Evolutionary conservation across 1,284 basidiomycete genomes (phyloP).

Genomic region (Melampsora americana): DNA sequence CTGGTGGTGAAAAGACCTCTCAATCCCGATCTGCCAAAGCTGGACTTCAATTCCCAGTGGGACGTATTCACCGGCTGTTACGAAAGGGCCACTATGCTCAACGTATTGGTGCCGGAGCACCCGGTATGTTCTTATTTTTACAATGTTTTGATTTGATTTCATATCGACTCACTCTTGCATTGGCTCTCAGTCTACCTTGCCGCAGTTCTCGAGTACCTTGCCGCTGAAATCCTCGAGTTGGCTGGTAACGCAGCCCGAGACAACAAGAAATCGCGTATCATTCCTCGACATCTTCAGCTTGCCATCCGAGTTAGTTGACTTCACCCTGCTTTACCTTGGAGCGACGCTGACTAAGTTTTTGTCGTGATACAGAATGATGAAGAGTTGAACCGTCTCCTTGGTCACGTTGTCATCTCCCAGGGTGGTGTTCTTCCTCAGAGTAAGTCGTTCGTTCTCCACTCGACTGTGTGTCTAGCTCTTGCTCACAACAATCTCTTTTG

Average conservation of each 20-base stretch:
- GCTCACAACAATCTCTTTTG: neutral
- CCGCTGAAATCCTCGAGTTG: constrained; percentile 80
- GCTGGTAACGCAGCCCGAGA: constrained; percentile 74
- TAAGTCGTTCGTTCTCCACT: too few species aligned
- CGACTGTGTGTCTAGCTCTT: too few species aligned
- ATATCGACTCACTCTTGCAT: constrained; percentile 38
- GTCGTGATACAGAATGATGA: constrained; percentile 14
- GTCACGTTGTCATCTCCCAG: constrained; percentile 20
- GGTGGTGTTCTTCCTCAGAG: constrained; percentile 31
- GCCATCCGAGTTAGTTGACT: constrained; percentile 63
- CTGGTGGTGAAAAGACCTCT: constrained; percentile 55
- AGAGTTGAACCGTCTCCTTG: constrained; percentile 14
- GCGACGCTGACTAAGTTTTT: neutral
- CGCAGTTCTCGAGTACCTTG: constrained; percentile 76
- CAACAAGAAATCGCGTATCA: constrained; percentile 82
- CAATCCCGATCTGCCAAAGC: constrained; percentile 76
- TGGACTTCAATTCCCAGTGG: constrained; percentile 77
- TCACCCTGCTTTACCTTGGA: neutral
- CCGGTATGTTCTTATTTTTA: constrained; percentile 60
- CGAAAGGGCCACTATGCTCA: constrained; percentile 80
- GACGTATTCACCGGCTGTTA: constrained; percentile 79
- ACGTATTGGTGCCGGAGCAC: constrained; percentile 70
- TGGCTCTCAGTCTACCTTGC: constrained; percentile 71
- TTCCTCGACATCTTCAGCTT: constrained; percentile 81
- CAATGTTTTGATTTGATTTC: constrained; percentile 13